Evolutionary conservation across 2,329 filamentous ascomycete species (phyloP).

Genomic region (Penicillium sp.): DNA sequence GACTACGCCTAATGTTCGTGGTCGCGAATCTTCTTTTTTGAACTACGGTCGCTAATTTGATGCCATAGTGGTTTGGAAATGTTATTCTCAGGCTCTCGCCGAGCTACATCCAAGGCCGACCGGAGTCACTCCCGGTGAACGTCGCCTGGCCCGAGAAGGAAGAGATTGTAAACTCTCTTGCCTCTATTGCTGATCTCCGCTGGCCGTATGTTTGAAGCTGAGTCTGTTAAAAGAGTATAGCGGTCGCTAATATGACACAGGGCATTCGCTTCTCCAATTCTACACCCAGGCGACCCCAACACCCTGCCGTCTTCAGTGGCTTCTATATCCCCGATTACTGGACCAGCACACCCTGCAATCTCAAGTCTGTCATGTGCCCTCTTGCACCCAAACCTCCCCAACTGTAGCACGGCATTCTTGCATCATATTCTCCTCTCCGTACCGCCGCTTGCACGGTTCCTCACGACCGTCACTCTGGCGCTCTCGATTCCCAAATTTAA

Average conservation of each 20-base stretch:
- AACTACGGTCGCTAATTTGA: conserved; percentile 1
- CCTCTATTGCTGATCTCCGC: conserved; percentile 72
- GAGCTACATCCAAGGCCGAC: conserved; percentile 73
- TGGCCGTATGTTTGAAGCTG: conserved; percentile 66
- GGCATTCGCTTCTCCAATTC: conserved; percentile 76
- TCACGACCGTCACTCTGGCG: conserved; percentile 63
- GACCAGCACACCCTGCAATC: conserved; percentile 82
- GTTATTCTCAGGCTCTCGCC: conserved; percentile 70
- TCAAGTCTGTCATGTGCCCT: conserved; percentile 82
- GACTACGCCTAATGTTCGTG: conserved; percentile 61
- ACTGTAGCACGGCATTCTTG: conserved; percentile 80
- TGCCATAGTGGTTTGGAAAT: conserved; percentile 54
- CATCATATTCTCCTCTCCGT: conserved; percentile 85
- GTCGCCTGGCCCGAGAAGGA: conserved; percentile 72
- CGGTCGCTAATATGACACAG: conserved; percentile 39
- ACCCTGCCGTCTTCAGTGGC: conserved; percentile 61
- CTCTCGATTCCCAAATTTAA: conserved; percentile 69
- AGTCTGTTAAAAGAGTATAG: neutral
- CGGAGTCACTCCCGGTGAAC: conserved; percentile 62
- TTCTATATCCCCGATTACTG: conserved; percentile 72
- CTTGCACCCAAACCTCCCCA: conserved; percentile 82
- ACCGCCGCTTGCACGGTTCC: conserved; percentile 70
- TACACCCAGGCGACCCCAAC: conserved; percentile 69
- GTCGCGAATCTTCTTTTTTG: conserved; percentile 18
- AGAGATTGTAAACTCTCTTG: conserved; percentile 76